A percentile compares a stretch with the other conserved stretches of the same genome.
These are phyloP conservation scores for Aurifilum marmelostoma DNA, from an alignment of 2,329 filamentous ascomycete species.

Conservation along the genomic window DNA sequence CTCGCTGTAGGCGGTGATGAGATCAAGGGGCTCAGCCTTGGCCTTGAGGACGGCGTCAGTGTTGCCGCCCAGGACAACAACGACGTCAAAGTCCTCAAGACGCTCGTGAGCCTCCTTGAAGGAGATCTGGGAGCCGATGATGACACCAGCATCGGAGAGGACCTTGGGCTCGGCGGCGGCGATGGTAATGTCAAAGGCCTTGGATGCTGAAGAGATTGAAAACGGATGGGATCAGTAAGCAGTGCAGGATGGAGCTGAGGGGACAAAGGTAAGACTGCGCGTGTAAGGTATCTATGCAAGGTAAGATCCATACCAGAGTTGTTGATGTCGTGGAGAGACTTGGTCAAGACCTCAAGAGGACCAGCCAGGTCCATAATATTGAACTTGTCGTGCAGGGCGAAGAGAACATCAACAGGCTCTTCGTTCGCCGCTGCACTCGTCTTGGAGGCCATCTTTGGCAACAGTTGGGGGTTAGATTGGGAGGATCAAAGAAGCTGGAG, in stretches of 20 bases:
- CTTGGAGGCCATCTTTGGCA: slow-evolving; percentile 60
- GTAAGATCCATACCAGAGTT: slow-evolving; percentile 52
- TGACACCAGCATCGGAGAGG: slow-evolving; percentile 65
- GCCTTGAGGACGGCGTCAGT: slow-evolving; percentile 65
- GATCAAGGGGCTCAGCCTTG: slow-evolving; percentile 68
- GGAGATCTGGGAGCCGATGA: slow-evolving; percentile 73
- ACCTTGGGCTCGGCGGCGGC: slow-evolving; percentile 57
- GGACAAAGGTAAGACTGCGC: slow-evolving; percentile 11
- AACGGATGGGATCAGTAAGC: slow-evolving; percentile 17
- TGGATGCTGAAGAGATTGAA: slow-evolving; percentile 46
- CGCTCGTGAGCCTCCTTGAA: slow-evolving; percentile 77
- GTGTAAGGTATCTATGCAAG: neutral
- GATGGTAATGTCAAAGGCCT: slow-evolving; percentile 63
- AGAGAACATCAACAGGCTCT: slow-evolving; percentile 61
- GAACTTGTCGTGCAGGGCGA: slow-evolving; percentile 64
- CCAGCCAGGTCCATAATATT: slow-evolving; percentile 62
- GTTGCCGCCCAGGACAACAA: slow-evolving; percentile 77
- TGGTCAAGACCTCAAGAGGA: slow-evolving; percentile 55
- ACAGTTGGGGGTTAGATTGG: slow-evolving; percentile 32
- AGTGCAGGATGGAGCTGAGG: slow-evolving; percentile 5
- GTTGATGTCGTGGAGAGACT: slow-evolving; percentile 56
- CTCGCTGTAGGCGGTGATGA: slow-evolving; percentile 78
- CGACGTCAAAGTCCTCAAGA: slow-evolving; percentile 76
- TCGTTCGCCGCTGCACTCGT: slow-evolving; percentile 60
- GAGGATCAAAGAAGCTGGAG: neutral